Evolutionary conservation across 495 filamentous ascomycete genomes (phyloP).

Genomic region (Talaromyces trachyspermus): DNA sequence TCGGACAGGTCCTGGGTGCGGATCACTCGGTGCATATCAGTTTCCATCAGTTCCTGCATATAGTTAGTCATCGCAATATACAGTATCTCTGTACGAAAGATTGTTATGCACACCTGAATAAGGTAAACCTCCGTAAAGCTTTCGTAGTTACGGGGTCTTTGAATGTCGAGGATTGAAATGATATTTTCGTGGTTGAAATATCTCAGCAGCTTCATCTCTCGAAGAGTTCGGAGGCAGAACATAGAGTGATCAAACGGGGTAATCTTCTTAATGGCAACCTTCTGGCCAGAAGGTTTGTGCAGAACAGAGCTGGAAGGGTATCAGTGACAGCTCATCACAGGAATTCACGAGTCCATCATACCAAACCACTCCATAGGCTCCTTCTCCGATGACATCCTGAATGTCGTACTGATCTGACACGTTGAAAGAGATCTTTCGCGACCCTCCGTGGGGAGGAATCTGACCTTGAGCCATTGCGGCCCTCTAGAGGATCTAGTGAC

Average conservation of each 20-base stretch:
- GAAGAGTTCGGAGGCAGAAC: constrained; percentile 95
- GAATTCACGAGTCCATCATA: constrained; percentile 38
- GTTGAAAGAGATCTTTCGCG: constrained; percentile 99
- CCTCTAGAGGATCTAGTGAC: background rate
- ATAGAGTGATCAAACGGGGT: constrained; percentile 98
- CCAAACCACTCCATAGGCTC: constrained; percentile 98
- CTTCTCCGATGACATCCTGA: constrained; percentile 97
- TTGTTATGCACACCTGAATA: constrained; percentile 65
- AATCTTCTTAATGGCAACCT: constrained; percentile 99
- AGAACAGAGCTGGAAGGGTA: constrained; percentile 71
- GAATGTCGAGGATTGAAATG: constrained; percentile 98
- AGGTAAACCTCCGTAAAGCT: constrained; percentile 97
- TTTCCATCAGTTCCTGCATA: constrained; percentile 96
- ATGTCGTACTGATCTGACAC: constrained; percentile 99
- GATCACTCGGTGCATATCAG: constrained; percentile 99
- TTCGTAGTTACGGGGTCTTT: constrained; percentile 93
- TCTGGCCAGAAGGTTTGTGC: constrained; percentile 97
- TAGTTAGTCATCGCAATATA: too few species aligned
- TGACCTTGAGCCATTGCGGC: constrained; percentile 38
- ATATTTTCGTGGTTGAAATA: constrained; percentile 99
- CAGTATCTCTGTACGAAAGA: background rate
- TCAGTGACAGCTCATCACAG: constrained; percentile 1
- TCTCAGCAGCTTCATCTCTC: constrained; percentile 98
- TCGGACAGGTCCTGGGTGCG: constrained; percentile 97
- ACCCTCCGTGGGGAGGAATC: constrained; percentile 44